These are phyloP conservation scores for Trapa bicornis DNA, from an alignment of 345 rosid genomes.

Conservation along the genomic window DNA sequence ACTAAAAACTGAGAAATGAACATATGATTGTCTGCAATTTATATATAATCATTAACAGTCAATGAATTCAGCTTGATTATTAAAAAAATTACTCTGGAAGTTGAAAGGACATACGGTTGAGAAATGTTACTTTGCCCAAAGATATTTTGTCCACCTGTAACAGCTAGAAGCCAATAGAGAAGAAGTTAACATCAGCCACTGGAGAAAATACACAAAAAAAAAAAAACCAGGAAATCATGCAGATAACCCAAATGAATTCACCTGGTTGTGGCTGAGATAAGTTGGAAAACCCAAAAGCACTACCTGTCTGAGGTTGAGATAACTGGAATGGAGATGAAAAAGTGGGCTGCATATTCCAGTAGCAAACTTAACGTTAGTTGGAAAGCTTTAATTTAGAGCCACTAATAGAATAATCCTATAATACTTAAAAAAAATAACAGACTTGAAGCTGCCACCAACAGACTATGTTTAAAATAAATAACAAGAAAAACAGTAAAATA, in stretches of 20 bases:
- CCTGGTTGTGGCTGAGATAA: constrained; percentile 49
- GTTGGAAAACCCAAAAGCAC: constrained; percentile 41
- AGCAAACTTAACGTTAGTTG: neutral
- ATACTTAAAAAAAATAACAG: neutral
- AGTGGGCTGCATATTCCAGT: constrained; percentile 25
- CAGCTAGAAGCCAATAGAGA: constrained; percentile 24
- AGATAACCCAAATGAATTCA: constrained; percentile 9
- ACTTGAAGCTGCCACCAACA: neutral
- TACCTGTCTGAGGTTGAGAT: constrained; percentile 37
- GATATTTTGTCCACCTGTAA: constrained; percentile 32
- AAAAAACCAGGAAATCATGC: neutral
- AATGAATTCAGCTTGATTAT: neutral
- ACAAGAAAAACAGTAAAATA: constrained; percentile 1
- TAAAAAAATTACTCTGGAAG: neutral
- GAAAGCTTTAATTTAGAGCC: neutral
- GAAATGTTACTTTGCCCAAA: constrained; percentile 40
- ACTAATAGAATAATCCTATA: neutral
- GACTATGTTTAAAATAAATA: neutral
- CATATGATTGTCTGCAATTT: neutral
- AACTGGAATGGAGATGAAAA: constrained; percentile 32
- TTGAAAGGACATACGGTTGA: constrained; percentile 33
- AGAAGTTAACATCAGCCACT: constrained; percentile 1
- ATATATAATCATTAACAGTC: neutral
- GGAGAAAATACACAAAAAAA: neutral
- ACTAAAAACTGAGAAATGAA: constrained; percentile 22